A percentile compares a stretch with the other conserved stretches of the same genome.
These are phyloP conservation scores for Neofusicoccum sp. DNA, from an alignment of 2,329 filamentous ascomycete genomes.

Conservation along the genomic window DNA sequence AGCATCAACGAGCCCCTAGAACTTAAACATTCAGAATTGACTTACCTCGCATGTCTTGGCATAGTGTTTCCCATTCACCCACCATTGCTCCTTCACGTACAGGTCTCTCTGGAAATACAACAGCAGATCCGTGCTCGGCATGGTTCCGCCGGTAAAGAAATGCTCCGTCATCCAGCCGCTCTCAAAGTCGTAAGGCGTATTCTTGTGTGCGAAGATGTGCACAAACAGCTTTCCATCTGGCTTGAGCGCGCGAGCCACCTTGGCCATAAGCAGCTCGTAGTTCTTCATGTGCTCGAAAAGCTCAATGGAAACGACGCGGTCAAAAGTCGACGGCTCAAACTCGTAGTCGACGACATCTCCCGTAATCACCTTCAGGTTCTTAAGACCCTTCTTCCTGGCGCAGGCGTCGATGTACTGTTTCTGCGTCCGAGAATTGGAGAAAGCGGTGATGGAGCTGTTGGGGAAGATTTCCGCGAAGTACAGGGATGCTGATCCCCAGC, in stretches of 20 bases:
- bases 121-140: constrained; percentile 66
- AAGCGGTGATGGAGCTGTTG: constrained; percentile 61
- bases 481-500: constrained; percentile 65
- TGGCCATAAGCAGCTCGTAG: constrained; percentile 65
- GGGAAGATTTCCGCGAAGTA: constrained; percentile 67
- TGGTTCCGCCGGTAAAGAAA: constrained; percentile 72
- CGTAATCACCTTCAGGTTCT: constrained; percentile 63
- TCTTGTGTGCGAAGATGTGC: constrained; percentile 65
- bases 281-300: constrained; percentile 78
- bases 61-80: constrained; percentile 68
- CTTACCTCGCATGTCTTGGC: constrained; percentile 66
- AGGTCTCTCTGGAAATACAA: constrained; percentile 66
- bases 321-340: constrained; percentile 58
- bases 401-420: constrained; percentile 64
- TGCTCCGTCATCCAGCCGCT: constrained; percentile 72
- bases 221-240: constrained; percentile 66
- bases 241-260: constrained; percentile 59
- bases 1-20: background rate
- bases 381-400: constrained; percentile 56
- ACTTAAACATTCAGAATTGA: background rate
- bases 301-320: constrained; percentile 68
- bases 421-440: constrained; percentile 68
- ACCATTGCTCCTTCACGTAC: constrained; percentile 63
- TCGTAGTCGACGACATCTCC: constrained; percentile 66
- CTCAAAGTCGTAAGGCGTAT: constrained; percentile 68